Evolutionary conservation across 169 alveolate species (phyloP), one percentile per base, ranked within the genome.

Genomic region (Eimeria sp.): DNA sequence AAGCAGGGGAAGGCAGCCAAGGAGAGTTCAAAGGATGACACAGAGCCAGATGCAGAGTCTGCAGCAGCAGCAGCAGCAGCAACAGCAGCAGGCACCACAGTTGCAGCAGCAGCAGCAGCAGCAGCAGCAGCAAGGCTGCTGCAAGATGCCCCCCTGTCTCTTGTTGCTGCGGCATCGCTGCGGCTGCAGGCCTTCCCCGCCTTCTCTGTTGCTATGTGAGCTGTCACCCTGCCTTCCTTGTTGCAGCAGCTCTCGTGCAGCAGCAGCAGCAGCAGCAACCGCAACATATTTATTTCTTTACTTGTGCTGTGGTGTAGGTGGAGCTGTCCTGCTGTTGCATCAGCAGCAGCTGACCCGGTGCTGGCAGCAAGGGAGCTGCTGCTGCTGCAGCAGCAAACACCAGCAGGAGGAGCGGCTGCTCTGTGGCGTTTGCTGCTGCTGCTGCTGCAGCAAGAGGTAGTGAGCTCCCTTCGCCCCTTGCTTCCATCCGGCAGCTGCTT

Each of bases 351-450:
- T 14, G 40, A 52, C 68, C 89, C 89, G 46, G 23, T 49, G 66
- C 68, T 43, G 46, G 66, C 89, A 49, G 68, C 25, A 9, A 78
- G 89, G 58, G 89, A 43, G 43, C 46, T 78, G 66, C 83, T 74
- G 83, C 83, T 74, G 58, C 66, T 43, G 89, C 89, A 78, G 68
- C 89, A 78, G 89, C 68, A 78, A 52, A 78, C 68, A 14, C 66
- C 89, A 20, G 89, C 89, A 14, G 89, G 52, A 6, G 89, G 68
- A n/a, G 89, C 89, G 6, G 49, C 89, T 25, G 89, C 66, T 46
- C 89, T 78, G 62, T 78, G 89, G 89, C 62, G 89, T 14, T 46
- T 78, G 66, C 89, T 78, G 68, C 66, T 78, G 68, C 66, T 78
- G 68, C 68, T 78, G 46, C 89, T 78, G 68, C 89, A 78, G 46